Conservation (phyloP, 768 basidiomycete genomes). For the Pseudohyphozyma bogoriensis region DNA sequence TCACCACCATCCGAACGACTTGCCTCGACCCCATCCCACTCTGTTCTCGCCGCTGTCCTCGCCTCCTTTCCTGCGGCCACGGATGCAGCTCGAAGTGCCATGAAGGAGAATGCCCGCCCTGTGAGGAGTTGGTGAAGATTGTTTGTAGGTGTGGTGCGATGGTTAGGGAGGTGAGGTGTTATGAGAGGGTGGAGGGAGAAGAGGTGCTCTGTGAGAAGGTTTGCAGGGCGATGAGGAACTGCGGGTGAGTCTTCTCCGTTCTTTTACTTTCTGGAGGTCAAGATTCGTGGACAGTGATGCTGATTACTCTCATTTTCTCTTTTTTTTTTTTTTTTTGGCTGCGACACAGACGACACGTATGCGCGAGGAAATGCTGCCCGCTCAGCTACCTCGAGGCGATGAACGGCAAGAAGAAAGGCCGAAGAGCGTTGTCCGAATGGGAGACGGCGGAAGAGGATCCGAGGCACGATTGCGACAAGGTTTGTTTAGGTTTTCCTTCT, state of each 20-base stretch:
- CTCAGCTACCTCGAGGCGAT: conserved; percentile 54
- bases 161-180: conserved; percentile 50
- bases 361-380: conserved; percentile 77
- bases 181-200: conserved; percentile 36
- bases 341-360: conserved; percentile 82
- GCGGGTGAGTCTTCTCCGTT: too few species aligned
- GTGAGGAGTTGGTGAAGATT: conserved; percentile 54
- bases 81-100: conserved; percentile 64
- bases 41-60: conserved; percentile 60
- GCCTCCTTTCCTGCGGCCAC: conserved; percentile 62
- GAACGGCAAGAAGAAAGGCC: conserved; percentile 44
- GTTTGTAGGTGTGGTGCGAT: conserved; percentile 81
- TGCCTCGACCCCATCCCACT: conserved; percentile 75
- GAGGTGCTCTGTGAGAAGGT: conserved; percentile 71
- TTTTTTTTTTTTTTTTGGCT: too few species aligned
- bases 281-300: too few species aligned
- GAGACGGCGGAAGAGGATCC: conserved; percentile 49
- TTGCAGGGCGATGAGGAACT: conserved; percentile 66
- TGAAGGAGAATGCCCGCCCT: conserved; percentile 67
- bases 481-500: neutral
- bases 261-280: too few species aligned
- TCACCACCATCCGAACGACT: conserved; percentile 37
- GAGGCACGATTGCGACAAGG: conserved; percentile 78
- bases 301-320: too few species aligned
- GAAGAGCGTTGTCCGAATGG: conserved; percentile 43